Conservation (phyloP, 495 filamentous ascomycete genomes). For the Hypoxylon fragiforme region DNA sequence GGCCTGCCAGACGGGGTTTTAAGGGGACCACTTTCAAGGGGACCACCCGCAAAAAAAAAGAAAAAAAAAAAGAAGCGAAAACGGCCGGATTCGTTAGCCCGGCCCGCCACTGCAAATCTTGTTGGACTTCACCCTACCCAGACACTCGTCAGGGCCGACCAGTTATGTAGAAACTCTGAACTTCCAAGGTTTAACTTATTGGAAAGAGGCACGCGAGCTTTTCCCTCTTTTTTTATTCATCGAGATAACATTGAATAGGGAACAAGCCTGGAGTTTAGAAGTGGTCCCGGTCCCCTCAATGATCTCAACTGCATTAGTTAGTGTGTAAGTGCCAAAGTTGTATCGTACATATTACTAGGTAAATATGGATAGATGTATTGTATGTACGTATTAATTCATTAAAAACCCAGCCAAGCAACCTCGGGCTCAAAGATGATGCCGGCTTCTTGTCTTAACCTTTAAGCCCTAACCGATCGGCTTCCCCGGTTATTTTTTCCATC, state of each 20-base stretch:
- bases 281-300: no score
- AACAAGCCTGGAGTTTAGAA: not conserved
- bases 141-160: no score
- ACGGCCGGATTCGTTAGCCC: slow-evolving; percentile 9
- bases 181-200: no score
- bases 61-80: not conserved
- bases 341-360: no score
- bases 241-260: not conserved
- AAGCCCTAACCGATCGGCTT: not conserved
- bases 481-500: not conserved
- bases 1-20: not conserved
- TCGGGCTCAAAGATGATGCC: slow-evolving; percentile 1
- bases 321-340: no score
- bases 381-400: no score
- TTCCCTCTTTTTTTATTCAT: not conserved
- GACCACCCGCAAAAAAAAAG: not conserved
- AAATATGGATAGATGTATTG: no score
- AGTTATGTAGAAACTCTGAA: no score
- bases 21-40: not conserved
- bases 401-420: no score
- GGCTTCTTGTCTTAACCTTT: not conserved
- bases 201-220: not conserved
- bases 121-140: not conserved
- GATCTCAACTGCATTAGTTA: no score
- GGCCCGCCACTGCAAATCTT: slow-evolving; percentile 1